Evolutionary conservation across 345 rosid genomes (phyloP), one percentile per base, ranked within the genome.

Genomic region (Arabis alpina): DNA sequence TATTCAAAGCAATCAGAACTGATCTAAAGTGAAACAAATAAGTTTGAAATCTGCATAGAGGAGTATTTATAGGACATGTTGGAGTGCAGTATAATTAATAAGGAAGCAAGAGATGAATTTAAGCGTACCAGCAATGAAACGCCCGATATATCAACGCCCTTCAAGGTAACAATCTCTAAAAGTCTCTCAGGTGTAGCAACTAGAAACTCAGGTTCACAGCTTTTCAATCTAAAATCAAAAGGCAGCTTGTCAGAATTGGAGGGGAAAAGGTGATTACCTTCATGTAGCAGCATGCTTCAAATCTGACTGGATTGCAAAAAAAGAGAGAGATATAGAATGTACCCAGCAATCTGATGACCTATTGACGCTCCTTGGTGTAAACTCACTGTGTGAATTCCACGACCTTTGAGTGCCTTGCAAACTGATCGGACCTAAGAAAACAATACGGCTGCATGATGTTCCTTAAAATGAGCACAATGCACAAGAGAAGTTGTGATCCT

Each of bases 151-250:
- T 88, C 93, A 50, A 88, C 61, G 13, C 93, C 96, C 79, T 86
- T 85, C 76, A 81, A 27, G 57, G 83, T 76, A 75, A 89, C 71
- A 73, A 94, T 90, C 87, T 88, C 92, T 78, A 85, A 73, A 76
- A 89, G 98, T 69, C 98, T 89, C 76, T 81, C 89, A 54, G 99
- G 96, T 13, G 96, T 91, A 19, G 96, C 81, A 54, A 91, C 85
- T 44, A 94, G 80, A 83, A 88, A 89, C 80, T 94, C 98, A 54
- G 98, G 98, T 69, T 94, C 99, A 52, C 88, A 82, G 62, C 85
- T 89, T 69, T 76, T 84, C 80, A 94, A 80, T 24, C 98, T 91
- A 77, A 77, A 77, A 10, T 32, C 47, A 43, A 64, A 70, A 63
- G 30, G n/a, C 37, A 69, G 15, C 50, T 48, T 41, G 25, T 80